These are phyloP conservation scores for Colletotrichum australisinense DNA, from an alignment of 2,329 filamentous ascomycete genomes.

Conservation along the genomic window DNA sequence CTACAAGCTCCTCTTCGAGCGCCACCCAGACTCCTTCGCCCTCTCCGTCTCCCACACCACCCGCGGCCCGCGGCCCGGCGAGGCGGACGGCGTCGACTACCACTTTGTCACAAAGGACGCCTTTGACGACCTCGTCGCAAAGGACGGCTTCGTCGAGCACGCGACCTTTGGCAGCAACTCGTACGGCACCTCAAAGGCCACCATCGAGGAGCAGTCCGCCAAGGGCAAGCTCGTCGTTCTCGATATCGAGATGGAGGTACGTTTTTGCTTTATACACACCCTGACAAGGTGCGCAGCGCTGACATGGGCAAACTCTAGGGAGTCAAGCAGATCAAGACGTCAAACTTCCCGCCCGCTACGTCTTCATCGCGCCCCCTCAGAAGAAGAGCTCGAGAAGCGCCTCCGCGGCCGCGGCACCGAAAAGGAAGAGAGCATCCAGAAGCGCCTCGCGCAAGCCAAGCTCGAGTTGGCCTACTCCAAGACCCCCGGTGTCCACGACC, in stretches of 20 bases:
- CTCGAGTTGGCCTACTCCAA: constrained; percentile 80
- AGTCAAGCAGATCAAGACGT: constrained; percentile 91
- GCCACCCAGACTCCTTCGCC: constrained; percentile 61
- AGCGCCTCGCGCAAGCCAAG: constrained; percentile 77
- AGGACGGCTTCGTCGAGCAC: constrained; percentile 83
- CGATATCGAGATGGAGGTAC: constrained; percentile 96
- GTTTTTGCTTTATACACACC: too few species aligned
- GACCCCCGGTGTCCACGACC: constrained; percentile 65
- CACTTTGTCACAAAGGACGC: constrained; percentile 76
- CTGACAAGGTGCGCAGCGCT: too few species aligned
- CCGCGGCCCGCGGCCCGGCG: constrained; percentile 78
- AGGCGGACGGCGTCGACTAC: constrained; percentile 83
- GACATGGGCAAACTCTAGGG: constrained; percentile 54
- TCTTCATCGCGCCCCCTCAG: constrained; percentile 85
- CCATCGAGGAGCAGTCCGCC: constrained; percentile 79
- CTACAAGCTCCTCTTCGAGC: constrained; percentile 75
- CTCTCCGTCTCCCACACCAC: constrained; percentile 82
- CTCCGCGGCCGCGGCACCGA: constrained; percentile 84
- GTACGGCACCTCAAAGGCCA: constrained; percentile 86
- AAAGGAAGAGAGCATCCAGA: constrained; percentile 76
- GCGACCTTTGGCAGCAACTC: constrained; percentile 87
- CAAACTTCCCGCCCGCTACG: constrained; percentile 79
- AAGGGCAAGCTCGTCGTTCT: constrained; percentile 82
- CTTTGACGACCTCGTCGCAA: constrained; percentile 76
- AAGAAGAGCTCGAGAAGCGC: constrained; percentile 79